phyloP scores from a whole-genome alignment of 345 rosid species.

The Camelina neglecta region DNA sequence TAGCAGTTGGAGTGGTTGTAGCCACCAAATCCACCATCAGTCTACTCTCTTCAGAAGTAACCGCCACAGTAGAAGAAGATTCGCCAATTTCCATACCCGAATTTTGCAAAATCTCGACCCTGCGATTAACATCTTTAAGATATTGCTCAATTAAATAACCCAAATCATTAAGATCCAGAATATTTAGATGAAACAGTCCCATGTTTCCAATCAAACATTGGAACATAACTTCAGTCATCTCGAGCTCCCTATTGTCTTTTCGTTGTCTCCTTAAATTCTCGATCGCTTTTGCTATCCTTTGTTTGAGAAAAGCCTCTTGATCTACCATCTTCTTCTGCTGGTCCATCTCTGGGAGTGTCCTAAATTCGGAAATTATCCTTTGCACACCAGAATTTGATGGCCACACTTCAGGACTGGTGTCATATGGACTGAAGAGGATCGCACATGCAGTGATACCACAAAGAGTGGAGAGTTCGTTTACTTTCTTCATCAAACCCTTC shows the following conservation, averaged over 20 bases:
- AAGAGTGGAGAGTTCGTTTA: slow-evolving; percentile 18
- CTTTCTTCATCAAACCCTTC: slow-evolving; percentile 47
- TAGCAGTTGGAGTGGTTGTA: not conserved
- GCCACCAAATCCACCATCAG: not conserved
- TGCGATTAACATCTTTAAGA: slow-evolving; percentile 20
- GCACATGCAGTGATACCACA: not conserved
- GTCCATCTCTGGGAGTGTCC: slow-evolving; percentile 41
- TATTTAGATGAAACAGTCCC: slow-evolving; percentile 23
- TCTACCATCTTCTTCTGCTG: slow-evolving; percentile 44
- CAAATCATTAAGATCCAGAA: slow-evolving; percentile 45
- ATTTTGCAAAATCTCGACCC: not conserved
- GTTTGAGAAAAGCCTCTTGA: slow-evolving; percentile 39
- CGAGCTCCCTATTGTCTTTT: slow-evolving; percentile 38
- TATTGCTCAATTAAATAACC: slow-evolving; percentile 38
- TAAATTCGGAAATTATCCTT: slow-evolving; percentile 33
- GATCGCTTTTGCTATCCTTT: slow-evolving; percentile 29
- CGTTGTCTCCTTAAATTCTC: slow-evolving; percentile 23
- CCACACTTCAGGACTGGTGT: slow-evolving; percentile 33
- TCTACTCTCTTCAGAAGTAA: not conserved
- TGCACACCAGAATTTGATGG: slow-evolving; percentile 25
- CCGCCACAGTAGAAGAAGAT: slow-evolving; percentile 9
- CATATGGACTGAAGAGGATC: not conserved
- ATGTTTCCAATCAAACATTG: slow-evolving; percentile 28
- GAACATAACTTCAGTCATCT: slow-evolving; percentile 48
- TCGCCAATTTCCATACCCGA: not conserved